Evolutionary conservation across 176 grass and related monocot genomes (phyloP).

Genomic region (Ananas comosus): DNA sequence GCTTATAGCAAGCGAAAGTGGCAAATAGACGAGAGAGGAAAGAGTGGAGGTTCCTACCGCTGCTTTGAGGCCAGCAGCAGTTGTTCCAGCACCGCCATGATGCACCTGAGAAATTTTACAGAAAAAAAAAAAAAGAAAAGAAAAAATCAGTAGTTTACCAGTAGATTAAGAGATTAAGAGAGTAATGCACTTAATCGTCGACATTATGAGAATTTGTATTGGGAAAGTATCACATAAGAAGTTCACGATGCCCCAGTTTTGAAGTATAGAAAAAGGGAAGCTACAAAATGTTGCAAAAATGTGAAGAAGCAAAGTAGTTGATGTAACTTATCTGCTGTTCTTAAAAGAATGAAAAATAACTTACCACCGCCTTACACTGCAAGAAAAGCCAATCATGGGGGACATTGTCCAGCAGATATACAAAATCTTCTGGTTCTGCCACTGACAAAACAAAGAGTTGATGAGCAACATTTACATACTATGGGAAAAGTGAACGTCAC

Average conservation of each 20-base stretch:
- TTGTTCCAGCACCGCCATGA: constrained; percentile 74
- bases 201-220: no score
- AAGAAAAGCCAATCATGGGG: constrained; percentile 97
- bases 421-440: constrained; percentile 69
- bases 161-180: constrained; percentile 2
- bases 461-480: constrained; percentile 8
- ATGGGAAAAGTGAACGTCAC: constrained; percentile 9
- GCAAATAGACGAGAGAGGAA: not conserved
- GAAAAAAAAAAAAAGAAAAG: not conserved
- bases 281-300: no score
- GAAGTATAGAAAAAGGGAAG: no score
- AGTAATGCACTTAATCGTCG: constrained; percentile 19
- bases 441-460: constrained; percentile 36
- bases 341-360: not conserved
- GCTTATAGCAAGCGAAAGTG: not conserved
- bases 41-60: constrained; percentile 26
- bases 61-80: constrained; percentile 61
- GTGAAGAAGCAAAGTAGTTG: no score
- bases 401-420: constrained; percentile 82
- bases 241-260: no score
- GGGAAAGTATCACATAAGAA: no score
- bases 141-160: constrained; percentile 1
- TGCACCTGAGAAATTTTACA: constrained; percentile 37
- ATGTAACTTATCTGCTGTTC: no score
- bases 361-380: constrained; percentile 88